Percentiles rank a stretch among this genome's conserved stretches.
phyloP scores from a whole-genome alignment of 331 rosid genomes.

The Rhamnella rubrinervis region DNA sequence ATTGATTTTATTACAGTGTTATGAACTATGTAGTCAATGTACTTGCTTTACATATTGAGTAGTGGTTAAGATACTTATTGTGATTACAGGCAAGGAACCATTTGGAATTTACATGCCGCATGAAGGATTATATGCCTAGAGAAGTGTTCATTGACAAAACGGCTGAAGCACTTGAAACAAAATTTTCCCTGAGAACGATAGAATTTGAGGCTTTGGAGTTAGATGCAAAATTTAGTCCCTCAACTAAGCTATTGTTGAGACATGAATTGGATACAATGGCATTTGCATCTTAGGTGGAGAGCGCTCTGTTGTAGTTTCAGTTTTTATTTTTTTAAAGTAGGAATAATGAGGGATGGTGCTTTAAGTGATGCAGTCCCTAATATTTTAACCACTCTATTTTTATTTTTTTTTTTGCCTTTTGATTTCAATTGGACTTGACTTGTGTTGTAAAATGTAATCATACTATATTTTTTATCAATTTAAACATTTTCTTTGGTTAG shows the following conservation, averaged over 20 bases:
- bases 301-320: neutral
- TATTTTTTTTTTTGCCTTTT: too few species aligned
- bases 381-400: too few species aligned
- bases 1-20: neutral
- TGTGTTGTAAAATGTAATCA: too few species aligned
- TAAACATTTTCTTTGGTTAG: too few species aligned
- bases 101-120: conserved; percentile 62
- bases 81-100: conserved; percentile 58
- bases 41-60: neutral
- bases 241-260: conserved; percentile 54
- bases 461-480: too few species aligned
- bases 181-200: conserved; percentile 37
- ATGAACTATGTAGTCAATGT: neutral
- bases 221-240: conserved; percentile 47
- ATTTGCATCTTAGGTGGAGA: conserved; percentile 25
- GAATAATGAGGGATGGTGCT: too few species aligned
- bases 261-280: conserved; percentile 57
- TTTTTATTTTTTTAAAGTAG: too few species aligned
- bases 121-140: conserved; percentile 74
- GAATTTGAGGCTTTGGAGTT: conserved; percentile 36
- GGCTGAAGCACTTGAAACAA: conserved; percentile 38
- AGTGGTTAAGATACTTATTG: neutral
- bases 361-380: too few species aligned
- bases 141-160: conserved; percentile 61
- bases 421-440: too few species aligned